Base-by-base conservation (phyloP, 352 stramenopile species). In the Blastocystis sp. region DNA sequence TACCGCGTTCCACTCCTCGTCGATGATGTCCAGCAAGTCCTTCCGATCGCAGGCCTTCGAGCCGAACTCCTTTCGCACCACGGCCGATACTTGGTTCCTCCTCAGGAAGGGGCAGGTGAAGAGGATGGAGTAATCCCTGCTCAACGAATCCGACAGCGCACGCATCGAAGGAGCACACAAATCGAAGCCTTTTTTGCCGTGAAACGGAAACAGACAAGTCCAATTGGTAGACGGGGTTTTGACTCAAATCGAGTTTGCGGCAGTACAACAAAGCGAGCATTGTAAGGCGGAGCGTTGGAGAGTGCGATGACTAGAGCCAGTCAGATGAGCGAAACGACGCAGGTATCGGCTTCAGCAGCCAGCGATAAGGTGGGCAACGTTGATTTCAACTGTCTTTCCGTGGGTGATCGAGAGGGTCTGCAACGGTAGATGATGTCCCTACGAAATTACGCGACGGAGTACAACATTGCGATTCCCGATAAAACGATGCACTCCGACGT, bases 331-430 rank as follows among this genome's bases (percentile, higher is more conserved):
- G 28, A 34, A 34, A 34, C 28, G 28, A 34, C 28, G 28, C 28
- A 34, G 28, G 28, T 34, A 34, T 34, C 28, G 28, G 28, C 28
- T 34, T 34, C 28, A 34, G 28, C 28, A 34, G 28, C 28, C 28
- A 34, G 28, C 28, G 48, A 56, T 14, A 56, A 56, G 14, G 14
- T 14, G 14, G 5, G 14, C 48, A 56, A 19, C 9, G 28, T 84
- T 14, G 60, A 84, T 62, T 84, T 84, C 56, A 53, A 28, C 48
- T 84, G 52, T 52, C 53, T 84, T 40, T 67, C 74, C 52, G 74
- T 84, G 43, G 7, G 45, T 38, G 19, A 19, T 19, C n/a, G 10
- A 7, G n/a, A 10, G 7, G 34, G 17, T 74, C 1, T 21, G 5
- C 2, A 45, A 69, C 14, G 3, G 52, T 67, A 84, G 74, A 84